Evolutionary conservation across 176 grass and related monocot species (phyloP).

Genomic region (Aegilops bicornis): DNA sequence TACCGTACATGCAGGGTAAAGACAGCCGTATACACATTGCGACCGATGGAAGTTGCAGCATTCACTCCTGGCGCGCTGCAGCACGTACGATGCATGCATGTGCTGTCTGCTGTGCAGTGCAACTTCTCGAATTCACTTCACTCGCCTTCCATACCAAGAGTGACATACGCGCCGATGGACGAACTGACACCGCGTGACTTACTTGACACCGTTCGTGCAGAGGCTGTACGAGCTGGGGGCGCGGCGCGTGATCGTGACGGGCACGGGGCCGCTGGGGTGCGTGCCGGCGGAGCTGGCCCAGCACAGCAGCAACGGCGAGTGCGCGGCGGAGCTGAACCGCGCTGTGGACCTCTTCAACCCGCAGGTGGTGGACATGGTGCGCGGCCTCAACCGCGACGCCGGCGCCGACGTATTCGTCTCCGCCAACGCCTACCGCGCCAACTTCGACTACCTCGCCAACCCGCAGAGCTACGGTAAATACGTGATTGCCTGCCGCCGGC

Average conservation of each 20-base stretch:
- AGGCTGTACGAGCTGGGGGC: constrained; percentile 74
- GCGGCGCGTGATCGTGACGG: constrained; percentile 79
- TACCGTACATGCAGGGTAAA: background rate
- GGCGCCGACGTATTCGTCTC: constrained; percentile 67
- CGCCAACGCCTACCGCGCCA: constrained; percentile 68
- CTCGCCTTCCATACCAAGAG: background rate
- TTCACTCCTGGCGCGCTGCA: background rate
- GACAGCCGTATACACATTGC: background rate
- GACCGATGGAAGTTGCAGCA: background rate
- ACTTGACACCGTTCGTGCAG: constrained; percentile 29
- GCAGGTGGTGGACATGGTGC: constrained; percentile 58
- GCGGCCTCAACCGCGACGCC: constrained; percentile 55
- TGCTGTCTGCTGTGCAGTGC: background rate
- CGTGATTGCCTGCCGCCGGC: background rate
- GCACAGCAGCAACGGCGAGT: constrained; percentile 58
- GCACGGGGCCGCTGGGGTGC: constrained; percentile 85
- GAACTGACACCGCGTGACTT: background rate
- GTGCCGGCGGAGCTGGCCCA: constrained; percentile 83
- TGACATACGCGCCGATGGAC: too few relatives aligned
- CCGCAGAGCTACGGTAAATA: constrained; percentile 57
- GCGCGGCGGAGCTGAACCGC: constrained; percentile 65
- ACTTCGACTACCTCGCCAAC: constrained; percentile 84
- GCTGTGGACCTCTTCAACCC: constrained; percentile 85
- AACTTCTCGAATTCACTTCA: background rate
- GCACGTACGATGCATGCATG: background rate